Evolutionary conservation across 352 stramenopile species (phyloP).

Genomic region (Globisporangium polare): DNA sequence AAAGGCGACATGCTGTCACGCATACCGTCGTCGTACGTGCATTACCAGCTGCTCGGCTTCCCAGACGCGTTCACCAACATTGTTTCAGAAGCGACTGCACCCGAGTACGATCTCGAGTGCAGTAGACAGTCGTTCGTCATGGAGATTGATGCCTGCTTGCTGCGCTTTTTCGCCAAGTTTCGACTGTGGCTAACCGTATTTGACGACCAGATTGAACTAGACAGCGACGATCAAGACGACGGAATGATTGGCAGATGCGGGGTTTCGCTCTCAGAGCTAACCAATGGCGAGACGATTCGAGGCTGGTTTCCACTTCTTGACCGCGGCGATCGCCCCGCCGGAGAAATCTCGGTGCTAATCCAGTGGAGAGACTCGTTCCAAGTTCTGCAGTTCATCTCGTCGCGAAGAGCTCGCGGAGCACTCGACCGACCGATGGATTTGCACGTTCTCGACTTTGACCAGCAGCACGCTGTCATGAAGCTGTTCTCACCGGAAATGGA

Average conservation of each 20-base stretch:
- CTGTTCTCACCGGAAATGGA: slow-evolving; percentile 59
- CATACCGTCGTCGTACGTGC: slow-evolving; percentile 75
- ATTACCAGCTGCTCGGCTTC: slow-evolving; percentile 90
- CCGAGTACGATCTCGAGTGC: slow-evolving; percentile 69
- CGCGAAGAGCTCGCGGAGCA: slow-evolving; percentile 22
- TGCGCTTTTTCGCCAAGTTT: slow-evolving; percentile 84
- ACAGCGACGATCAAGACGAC: slow-evolving; percentile 31
- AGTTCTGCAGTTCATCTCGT: slow-evolving; percentile 47
- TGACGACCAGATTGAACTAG: slow-evolving; percentile 60
- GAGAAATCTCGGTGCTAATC: slow-evolving; percentile 68
- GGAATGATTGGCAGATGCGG: slow-evolving; percentile 73
- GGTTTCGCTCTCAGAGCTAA: slow-evolving; percentile 62
- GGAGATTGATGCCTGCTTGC: slow-evolving; percentile 65
- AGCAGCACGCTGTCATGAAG: slow-evolving; percentile 59
- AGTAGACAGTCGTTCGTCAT: slow-evolving; percentile 65
- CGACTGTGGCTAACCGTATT: slow-evolving; percentile 83
- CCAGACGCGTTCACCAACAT: slow-evolving; percentile 89
- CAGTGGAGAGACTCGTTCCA: slow-evolving; percentile 79
- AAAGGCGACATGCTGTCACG: slow-evolving; percentile 26
- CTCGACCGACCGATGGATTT: slow-evolving; percentile 33
- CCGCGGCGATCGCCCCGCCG: slow-evolving; percentile 43
- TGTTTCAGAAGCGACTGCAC: slow-evolving; percentile 45
- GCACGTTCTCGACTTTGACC: slow-evolving; percentile 61
- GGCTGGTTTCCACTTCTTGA: slow-evolving; percentile 75
- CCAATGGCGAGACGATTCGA: slow-evolving; percentile 61